Conservation (phyloP, 352 stramenopile genomes). For the Hyaloperonospora arabidopsidis region DNA sequence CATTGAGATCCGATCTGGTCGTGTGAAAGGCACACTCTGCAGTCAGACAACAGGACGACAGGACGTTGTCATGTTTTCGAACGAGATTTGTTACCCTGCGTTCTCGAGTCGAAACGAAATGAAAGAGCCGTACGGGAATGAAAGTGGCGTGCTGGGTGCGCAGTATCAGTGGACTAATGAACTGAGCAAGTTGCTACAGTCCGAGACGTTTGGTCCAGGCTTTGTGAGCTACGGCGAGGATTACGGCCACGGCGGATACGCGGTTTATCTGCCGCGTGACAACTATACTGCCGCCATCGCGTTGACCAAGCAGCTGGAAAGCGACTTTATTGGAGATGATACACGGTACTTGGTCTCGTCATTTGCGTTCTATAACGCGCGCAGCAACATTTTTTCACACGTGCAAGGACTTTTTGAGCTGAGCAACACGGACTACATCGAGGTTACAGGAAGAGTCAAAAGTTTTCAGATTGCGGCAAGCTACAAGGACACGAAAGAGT, state of each 20-base stretch:
- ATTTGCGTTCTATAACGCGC: conserved; percentile 69
- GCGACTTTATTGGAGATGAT: conserved; percentile 52
- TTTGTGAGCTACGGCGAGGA: conserved; percentile 61
- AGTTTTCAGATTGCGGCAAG: conserved; percentile 62
- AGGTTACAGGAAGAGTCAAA: conserved; percentile 55
- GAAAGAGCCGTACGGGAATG: conserved; percentile 44
- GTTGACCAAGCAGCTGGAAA: conserved; percentile 41
- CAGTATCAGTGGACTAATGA: conserved; percentile 41
- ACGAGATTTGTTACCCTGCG: conserved; percentile 66
- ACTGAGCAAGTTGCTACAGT: conserved; percentile 41
- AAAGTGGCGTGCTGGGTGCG: conserved; percentile 20
- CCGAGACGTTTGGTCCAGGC: conserved; percentile 62
- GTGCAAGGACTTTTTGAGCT: conserved; percentile 69
- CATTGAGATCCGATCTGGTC: conserved; percentile 52
- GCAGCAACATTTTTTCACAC: conserved; percentile 70
- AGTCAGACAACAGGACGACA: conserved; percentile 30
- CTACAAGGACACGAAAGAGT: conserved; percentile 37
- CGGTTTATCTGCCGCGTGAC: conserved; percentile 62
- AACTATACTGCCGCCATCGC: conserved; percentile 44
- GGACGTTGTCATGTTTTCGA: conserved; percentile 63
- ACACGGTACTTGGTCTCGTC: conserved; percentile 54
- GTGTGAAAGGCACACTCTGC: conserved; percentile 49
- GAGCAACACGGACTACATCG: conserved; percentile 73
- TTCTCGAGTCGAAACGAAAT: conserved; percentile 39
- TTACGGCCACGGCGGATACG: conserved; percentile 66